Percentiles rank a stretch among this genome's conserved stretches.
Evolutionary conservation across 176 grass and related monocot species (phyloP).

Genomic region (Rhipidocladum racemiflorum): DNA sequence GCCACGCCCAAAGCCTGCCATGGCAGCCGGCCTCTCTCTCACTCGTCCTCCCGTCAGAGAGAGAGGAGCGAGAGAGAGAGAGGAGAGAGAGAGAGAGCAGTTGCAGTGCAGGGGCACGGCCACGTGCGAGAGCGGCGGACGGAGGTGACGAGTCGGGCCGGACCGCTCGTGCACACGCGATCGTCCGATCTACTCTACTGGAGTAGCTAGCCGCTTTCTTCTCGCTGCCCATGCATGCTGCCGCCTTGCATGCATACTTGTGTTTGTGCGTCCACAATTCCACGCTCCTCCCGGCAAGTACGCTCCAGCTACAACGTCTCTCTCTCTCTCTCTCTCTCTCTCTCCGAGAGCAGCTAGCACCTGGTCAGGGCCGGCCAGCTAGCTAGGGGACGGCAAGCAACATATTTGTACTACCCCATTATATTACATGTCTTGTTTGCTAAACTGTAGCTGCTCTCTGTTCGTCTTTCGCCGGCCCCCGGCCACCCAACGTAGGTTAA

Average conservation of each 20-base stretch:
- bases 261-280: neutral
- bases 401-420: conserved; percentile 1
- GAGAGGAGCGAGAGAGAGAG: neutral
- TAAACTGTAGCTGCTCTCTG: neutral
- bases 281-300: neutral
- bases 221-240: neutral
- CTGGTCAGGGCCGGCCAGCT: neutral
- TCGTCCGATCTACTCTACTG: conserved; percentile 45
- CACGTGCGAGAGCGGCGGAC: conserved; percentile 70
- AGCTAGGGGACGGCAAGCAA: conserved; percentile 41
- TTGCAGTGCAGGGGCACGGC: conserved; percentile 31
- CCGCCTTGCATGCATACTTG: neutral
- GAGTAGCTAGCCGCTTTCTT: conserved; percentile 2
- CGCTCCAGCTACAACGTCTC: neutral
- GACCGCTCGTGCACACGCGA: conserved; percentile 87
- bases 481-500: conserved; percentile 33
- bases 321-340: no score
- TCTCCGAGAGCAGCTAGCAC: neutral
- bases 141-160: conserved; percentile 65
- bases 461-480: neutral
- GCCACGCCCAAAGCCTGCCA: neutral
- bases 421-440: neutral
- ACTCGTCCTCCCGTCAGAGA: neutral
- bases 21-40: conserved; percentile 21
- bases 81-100: conserved; percentile 4